Percentiles rank a stretch among this genome's conserved stretches.
Conservation (phyloP, 148 eudicot genomes). For the Vaccinium corymbosum region DNA sequence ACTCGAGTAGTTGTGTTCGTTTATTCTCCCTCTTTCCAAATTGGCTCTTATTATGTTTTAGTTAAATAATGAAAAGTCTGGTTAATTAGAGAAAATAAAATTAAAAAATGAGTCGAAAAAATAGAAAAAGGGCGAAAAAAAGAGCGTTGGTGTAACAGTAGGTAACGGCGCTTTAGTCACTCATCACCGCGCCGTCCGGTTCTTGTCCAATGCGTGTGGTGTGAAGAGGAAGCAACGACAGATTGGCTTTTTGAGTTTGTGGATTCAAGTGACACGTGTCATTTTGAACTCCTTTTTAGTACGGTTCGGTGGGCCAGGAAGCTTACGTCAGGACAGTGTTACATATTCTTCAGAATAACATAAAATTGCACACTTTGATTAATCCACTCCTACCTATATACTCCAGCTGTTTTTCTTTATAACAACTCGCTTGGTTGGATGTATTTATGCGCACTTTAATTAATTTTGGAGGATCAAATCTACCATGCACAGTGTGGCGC, state of each 20-base stretch:
- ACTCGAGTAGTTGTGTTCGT: too few relatives aligned
- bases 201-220: constrained; percentile 16
- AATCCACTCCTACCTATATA: too few relatives aligned
- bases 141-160: constrained; percentile 12
- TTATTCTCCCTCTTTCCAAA: too few relatives aligned
- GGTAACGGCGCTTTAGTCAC: constrained; percentile 19
- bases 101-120: neutral
- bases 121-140: neutral
- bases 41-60: too few relatives aligned
- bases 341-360: too few relatives aligned
- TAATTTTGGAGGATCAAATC: too few relatives aligned
- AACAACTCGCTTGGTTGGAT: too few relatives aligned
- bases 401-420: too few relatives aligned
- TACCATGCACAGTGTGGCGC: too few relatives aligned
- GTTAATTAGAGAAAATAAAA: neutral
- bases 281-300: constrained; percentile 6
- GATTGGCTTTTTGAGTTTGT: neutral
- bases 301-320: constrained; percentile 14
- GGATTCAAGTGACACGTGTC: constrained; percentile 16
- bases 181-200: constrained; percentile 30
- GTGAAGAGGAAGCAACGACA: constrained; percentile 21
- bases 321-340: constrained; percentile 16
- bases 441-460: too few relatives aligned
- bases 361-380: too few relatives aligned
- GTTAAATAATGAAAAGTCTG: too few relatives aligned